Evolutionary conservation across 129 eudicot genomes (phyloP).

Genomic region (carrot (Daucus carota)): DNA sequence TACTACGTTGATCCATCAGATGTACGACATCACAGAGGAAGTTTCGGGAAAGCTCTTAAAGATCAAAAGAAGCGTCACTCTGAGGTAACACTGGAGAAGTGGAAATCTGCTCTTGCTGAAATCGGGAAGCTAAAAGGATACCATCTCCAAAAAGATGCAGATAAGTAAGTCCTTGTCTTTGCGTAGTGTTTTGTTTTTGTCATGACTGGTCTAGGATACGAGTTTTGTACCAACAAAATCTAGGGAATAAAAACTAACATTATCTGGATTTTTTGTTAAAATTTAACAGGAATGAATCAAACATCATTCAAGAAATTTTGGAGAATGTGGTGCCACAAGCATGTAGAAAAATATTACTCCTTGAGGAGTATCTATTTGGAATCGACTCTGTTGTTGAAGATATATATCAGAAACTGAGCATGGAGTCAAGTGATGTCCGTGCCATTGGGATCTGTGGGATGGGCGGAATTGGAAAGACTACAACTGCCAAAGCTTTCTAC

Average conservation of each 20-base stretch:
- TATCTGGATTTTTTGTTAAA: too few relatives aligned
- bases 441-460: not conserved
- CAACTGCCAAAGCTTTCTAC: not conserved
- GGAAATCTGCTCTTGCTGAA: too few relatives aligned
- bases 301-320: not conserved
- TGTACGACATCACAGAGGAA: not conserved
- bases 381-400: not conserved
- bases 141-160: too few relatives aligned
- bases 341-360: not conserved
- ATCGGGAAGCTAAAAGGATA: too few relatives aligned
- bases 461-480: not conserved
- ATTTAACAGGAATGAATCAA: not conserved
- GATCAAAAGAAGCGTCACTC: too few relatives aligned
- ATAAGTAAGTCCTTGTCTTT: too few relatives aligned
- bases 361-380: not conserved
- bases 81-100: too few relatives aligned
- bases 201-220: not conserved
- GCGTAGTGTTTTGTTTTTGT: too few relatives aligned
- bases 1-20: slow-evolving; percentile 8
- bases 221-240: too few relatives aligned
- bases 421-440: not conserved
- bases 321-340: not conserved
- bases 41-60: slow-evolving; percentile 7
- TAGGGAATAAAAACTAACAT: too few relatives aligned
- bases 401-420: not conserved